These are phyloP conservation scores for Linderina pennispora DNA, from an alignment of 192 early-diverging fungal species.

Conservation along the genomic window DNA sequence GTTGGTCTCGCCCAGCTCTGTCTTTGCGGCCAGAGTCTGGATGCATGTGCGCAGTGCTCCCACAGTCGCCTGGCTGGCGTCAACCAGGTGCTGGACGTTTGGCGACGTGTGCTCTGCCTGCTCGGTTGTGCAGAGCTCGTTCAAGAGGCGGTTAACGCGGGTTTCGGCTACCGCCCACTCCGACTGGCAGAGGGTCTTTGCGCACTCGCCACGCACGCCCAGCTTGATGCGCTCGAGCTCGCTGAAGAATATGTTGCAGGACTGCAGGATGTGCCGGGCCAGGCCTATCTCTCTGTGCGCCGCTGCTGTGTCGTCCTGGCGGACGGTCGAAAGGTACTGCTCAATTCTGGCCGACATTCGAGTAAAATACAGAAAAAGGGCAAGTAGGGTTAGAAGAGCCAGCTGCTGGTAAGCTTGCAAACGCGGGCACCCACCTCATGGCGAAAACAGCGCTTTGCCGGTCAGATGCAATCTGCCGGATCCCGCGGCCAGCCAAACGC, in stretches of 20 bases:
- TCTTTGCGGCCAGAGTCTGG: conserved; percentile 5
- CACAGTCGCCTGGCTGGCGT: conserved; percentile 17
- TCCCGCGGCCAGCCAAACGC: too few species aligned
- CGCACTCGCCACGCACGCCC: conserved; percentile 1
- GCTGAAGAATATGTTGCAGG: conserved; percentile 17
- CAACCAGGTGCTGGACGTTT: neutral
- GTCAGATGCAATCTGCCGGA: too few species aligned
- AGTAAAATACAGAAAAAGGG: neutral
- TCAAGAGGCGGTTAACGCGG: conserved; percentile 8
- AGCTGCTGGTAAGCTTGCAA: too few species aligned
- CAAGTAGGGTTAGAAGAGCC: too few species aligned
- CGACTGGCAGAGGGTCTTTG: conserved; percentile 8
- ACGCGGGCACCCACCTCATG: too few species aligned
- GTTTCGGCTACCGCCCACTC: conserved; percentile 12
- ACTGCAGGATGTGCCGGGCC: conserved; percentile 23
- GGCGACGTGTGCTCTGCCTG: neutral
- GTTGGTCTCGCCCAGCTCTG: conserved; percentile 2
- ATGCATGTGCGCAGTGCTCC: conserved; percentile 20
- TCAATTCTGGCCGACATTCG: conserved; percentile 15
- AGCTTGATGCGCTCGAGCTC: conserved; percentile 18
- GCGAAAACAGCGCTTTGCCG: too few species aligned
- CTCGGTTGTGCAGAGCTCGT: conserved; percentile 1
- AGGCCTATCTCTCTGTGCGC: conserved; percentile 7
- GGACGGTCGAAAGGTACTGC: conserved; percentile 5
- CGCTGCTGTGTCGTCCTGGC: neutral